Evolutionary conservation across 495 filamentous ascomycete species (phyloP).

Genomic region (Hypoxylon intermedium): DNA sequence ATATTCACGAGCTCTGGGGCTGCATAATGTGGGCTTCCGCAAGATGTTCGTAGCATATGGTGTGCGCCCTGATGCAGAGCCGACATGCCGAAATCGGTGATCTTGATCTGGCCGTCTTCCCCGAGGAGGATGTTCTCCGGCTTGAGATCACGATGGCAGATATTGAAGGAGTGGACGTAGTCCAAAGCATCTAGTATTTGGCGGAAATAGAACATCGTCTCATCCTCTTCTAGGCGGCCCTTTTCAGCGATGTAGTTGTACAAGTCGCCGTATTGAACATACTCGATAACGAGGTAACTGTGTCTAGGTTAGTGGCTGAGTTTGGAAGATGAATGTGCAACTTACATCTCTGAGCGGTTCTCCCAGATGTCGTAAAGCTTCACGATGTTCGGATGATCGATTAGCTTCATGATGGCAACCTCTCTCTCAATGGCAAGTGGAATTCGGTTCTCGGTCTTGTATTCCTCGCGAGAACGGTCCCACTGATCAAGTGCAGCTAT

Average conservation of each 20-base stretch:
- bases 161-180: conserved; percentile 90
- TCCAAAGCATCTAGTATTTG: conserved; percentile 92
- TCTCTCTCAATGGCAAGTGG: conserved; percentile 89
- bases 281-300: conserved; percentile 97
- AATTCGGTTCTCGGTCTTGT: conserved; percentile 68
- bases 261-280: conserved; percentile 88
- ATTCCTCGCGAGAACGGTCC: conserved; percentile 54
- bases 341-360: conserved; percentile 89
- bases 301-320: conserved; percentile 32
- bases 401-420: conserved; percentile 93
- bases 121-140: conserved; percentile 95
- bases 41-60: conserved; percentile 81
- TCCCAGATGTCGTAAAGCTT: conserved; percentile 96
- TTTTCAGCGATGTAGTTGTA: conserved; percentile 77
- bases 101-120: conserved; percentile 73
- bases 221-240: conserved; percentile 74
- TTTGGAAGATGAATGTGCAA: conserved; percentile 20
- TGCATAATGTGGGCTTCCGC: conserved; percentile 95
- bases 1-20: conserved; percentile 86
- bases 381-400: conserved; percentile 92
- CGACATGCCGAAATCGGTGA: conserved; percentile 98
- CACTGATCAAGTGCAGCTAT: conserved; percentile 72
- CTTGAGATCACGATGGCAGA: conserved; percentile 96
- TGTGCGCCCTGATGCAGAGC: conserved; percentile 79
- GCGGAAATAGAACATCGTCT: conserved; percentile 84